Base-by-base conservation (phyloP, 225 moss, liverwort and hornwort genomes). In the Physcomitrium patens region DNA sequence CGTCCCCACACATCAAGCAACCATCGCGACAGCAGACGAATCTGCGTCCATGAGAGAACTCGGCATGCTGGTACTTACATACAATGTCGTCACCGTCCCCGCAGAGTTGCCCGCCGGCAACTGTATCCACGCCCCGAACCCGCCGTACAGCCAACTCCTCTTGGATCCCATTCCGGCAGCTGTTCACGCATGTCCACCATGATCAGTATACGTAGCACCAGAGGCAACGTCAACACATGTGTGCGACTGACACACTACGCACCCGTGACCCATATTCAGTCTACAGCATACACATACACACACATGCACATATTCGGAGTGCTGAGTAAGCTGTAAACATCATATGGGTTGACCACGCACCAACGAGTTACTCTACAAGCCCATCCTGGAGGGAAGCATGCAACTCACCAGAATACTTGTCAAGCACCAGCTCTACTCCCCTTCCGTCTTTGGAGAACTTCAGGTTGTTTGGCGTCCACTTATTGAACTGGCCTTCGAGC, bases 81-180 rank as follows among this genome's bases (percentile, higher is more conserved):
- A 88, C 26, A 85, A 78, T 16, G 80, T 82, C 44, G 82, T 76
- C 1, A 85, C 85, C 12, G 88, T 88, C 24, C 82, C 82, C 3
- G 85, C 82, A 14, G 85, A 88, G 22, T 88, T 73, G 5, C 66
- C 62, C 1, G 82, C 27, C 0, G 77, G 80, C 14, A 83, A 61
- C 69, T 85, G 85, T 2, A 85, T 83, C 71, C 71, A 74, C 28
- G 76, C 82, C 14, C 82, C 79, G 0, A 80, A 83, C 13, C 72
- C 82, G 0, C 88, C 88, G 58, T 75, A 85, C 8, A 85, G 46
- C 60, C 78, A 85, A 3, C 58, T 69, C 55, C 41, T 78, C 42
- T 85, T 82, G 1, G 85, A 85, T 24, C 80, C 42, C 15, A 63
- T 76, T 55, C 82, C 85, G 73, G 82, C 82, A 69, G 82, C 85